Base-by-base conservation (phyloP, 192 early-diverging fungal species). In the Podila horticola region DNA sequence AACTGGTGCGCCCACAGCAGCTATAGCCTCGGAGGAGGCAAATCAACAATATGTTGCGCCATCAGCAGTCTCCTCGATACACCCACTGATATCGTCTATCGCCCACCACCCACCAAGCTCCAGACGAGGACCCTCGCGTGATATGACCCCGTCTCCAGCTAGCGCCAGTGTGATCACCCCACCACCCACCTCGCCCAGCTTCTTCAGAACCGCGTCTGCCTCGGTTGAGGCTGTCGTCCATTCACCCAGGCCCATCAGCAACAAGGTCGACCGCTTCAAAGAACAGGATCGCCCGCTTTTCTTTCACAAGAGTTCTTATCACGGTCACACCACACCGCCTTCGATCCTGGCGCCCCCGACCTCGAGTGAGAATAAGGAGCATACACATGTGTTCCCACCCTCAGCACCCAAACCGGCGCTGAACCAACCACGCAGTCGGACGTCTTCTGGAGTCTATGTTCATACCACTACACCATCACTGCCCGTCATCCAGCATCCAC, bases 351-450 rank as follows among this genome's bases (percentile, higher is more conserved):
- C 60, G 10, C 77, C 58, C 3, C 67, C 69, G 7, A 17, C 31
- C 36, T 59, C 58, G 64, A 64, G 11, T 62, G 83, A 71, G 20
- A 62, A 49, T 29, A 13, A 45, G 15, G 52, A 10, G 4, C 41
- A 19, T 9, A 30, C 45, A 36, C 82, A 71, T 24, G 66, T 88
- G 2, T 88, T 89, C 75, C 79, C 84, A 36, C 55, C 58, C 20
- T 60, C 73, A 5, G 65, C 65, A 12, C 50, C 73, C 15, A 72
- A 63, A 12, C 69, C 82, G 12, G 30, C 26, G 3, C 30, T 75
- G 29, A 69, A 72, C 17, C 82, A 86, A 13, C 84, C 86, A 34
- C 75, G 74, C 41, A 84, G 87, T 64, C 82, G 73, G 20, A 63
- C 75, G 9, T 59, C 72, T 51, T 24, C n/a, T 24, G 52, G n/a